Evolutionary conservation across 306 rosid genomes (phyloP), one percentile per base, ranked within the genome.

Genomic region (Lotus japonicus): DNA sequence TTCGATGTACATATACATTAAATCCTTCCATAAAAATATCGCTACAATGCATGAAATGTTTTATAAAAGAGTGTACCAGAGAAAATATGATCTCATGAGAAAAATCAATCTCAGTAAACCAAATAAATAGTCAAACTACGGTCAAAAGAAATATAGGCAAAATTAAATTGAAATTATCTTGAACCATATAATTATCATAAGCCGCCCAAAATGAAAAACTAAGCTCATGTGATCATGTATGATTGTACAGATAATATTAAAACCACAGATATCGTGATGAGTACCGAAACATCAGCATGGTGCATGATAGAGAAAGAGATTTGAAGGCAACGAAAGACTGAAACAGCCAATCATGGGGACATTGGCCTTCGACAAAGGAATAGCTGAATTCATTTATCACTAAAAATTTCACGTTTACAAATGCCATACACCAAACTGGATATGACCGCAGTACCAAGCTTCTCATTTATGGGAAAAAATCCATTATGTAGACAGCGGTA

Each of bases 321-420:
- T n/a, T 52, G 51, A 38, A 11, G 55, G 16, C 39, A 61, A 51
- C 45, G 11, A 7, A 50, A 72, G 49, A 51, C 52, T 9, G 35
- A 62, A 36, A 42, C 42, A 6, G 28, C 8, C 28, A 59, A 50
- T 12, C 64, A 39, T 18, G 53, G 18, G 54, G 43, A 74, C 55
- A 71, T 12, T 16, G 64, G 56, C 44, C 19, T 61, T 52, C 12
- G 4, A 11, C 17, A 12, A 53, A 56, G 43, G 26, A 44, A 55
- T 11, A 21, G 11, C 57, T 55, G n/a, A 73, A 48, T n/a, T 53
- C 49, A 46, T 48, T 64, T 38, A 55, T 77, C 61, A 55, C 73
- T 53, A 61, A 45, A 70, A 38, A 11, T 45, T 19, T 77, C 41
- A 63, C 13, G 67, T 45, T 38, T 48, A 77, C 58, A 77, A 57